Conservation (phyloP, 129 eudicot species). For the Solidago caesia region DNA sequence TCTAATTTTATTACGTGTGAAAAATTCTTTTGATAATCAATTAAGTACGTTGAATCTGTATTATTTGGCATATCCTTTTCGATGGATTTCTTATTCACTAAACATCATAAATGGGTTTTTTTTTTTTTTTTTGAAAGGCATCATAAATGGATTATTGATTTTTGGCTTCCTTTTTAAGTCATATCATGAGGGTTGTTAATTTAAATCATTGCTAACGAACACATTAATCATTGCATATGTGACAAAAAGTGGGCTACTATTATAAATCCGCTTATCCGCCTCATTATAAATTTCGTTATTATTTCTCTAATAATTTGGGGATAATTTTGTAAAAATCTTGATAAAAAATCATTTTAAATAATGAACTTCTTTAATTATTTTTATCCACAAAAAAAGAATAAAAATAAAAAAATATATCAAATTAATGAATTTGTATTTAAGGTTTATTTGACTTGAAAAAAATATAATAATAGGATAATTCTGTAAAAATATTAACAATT, state of each 20-base stretch:
- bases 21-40: slow-evolving; percentile 8
- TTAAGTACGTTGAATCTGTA: not conserved
- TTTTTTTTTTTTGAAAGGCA: not conserved
- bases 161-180: slow-evolving; percentile 19
- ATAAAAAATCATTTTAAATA: too few species aligned
- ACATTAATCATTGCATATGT: slow-evolving; percentile 14
- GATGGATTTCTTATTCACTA: slow-evolving; percentile 20
- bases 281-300: too few species aligned
- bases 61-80: not conserved
- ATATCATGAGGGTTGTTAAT: slow-evolving; percentile 29
- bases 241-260: not conserved
- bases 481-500: too few species aligned
- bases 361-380: too few species aligned
- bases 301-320: too few species aligned
- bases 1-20: not conserved
- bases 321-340: too few species aligned
- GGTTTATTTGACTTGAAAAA: too few species aligned
- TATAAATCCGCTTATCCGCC: not conserved
- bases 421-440: too few species aligned
- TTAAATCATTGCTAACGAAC: slow-evolving; percentile 27
- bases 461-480: too few species aligned
- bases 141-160: slow-evolving; percentile 12
- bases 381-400: too few species aligned
- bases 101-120: slow-evolving; percentile 8
- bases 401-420: too few species aligned